Percentiles rank a stretch among this genome's conserved stretches.
These are phyloP conservation scores for Ophiostoma tasmaniense DNA, from an alignment of 2,329 filamentous ascomycete genomes.

Conservation along the genomic window DNA sequence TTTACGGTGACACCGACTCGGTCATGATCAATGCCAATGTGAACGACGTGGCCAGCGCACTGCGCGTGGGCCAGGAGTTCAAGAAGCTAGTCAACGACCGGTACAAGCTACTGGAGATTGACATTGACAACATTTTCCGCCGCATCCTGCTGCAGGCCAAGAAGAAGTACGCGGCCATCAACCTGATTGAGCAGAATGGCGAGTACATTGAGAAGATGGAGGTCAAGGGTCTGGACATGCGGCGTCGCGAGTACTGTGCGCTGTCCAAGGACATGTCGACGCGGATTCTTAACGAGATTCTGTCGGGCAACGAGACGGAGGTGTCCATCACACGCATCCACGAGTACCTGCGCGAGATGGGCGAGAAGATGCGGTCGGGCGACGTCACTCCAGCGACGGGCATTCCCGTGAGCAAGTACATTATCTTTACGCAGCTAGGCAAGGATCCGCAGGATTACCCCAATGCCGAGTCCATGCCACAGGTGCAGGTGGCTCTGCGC, in stretches of 20 bases:
- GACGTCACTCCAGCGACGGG: slow-evolving; percentile 35
- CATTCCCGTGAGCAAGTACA: slow-evolving; percentile 74
- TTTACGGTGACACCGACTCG: slow-evolving; percentile 97
- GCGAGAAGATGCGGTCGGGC: slow-evolving; percentile 75
- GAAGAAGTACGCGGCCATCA: slow-evolving; percentile 98
- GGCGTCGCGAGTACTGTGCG: slow-evolving; percentile 89
- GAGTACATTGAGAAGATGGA: slow-evolving; percentile 86
- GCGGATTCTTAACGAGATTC: slow-evolving; percentile 82
- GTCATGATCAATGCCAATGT: slow-evolving; percentile 99
- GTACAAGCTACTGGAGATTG: slow-evolving; percentile 89
- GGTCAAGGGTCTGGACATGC: slow-evolving; percentile 98
- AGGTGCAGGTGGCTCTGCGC: slow-evolving; percentile 88
- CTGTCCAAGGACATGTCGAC: slow-evolving; percentile 92
- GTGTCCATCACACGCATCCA: slow-evolving; percentile 82
- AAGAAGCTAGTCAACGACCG: slow-evolving; percentile 90
- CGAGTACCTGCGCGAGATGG: slow-evolving; percentile 81
- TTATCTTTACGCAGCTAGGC: slow-evolving; percentile 94
- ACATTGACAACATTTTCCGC: slow-evolving; percentile 95
- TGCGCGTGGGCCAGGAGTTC: slow-evolving; percentile 90
- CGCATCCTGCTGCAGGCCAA: slow-evolving; percentile 91
- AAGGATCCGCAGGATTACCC: slow-evolving; percentile 91
- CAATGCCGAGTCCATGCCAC: slow-evolving; percentile 89
- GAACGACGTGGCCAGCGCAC: slow-evolving; percentile 80
- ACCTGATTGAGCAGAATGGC: slow-evolving; percentile 79
- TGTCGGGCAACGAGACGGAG: slow-evolving; percentile 89